Base-by-base conservation (phyloP, 2,329 filamentous ascomycete species). In the Verticillium tricorpus region DNA sequence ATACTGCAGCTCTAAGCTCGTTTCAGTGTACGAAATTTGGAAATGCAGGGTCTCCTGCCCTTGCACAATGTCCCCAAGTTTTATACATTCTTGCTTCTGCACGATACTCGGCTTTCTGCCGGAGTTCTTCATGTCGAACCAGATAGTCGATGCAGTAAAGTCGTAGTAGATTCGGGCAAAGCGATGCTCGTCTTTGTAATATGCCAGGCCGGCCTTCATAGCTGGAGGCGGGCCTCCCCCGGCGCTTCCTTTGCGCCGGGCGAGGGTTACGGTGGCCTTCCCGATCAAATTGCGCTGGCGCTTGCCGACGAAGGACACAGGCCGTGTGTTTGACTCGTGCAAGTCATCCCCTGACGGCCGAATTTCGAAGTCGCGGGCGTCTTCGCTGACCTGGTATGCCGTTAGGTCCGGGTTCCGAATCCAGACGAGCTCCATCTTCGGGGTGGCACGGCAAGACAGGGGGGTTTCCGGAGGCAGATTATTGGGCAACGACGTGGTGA, bases 161-260 rank as follows among this genome's bases (percentile, higher is more conserved):
- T 63, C 56, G 39, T 58, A 61, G 60, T 45, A 56, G 25, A 64
- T 58, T 11, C 60, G 37, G 3, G 63, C 60, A 56, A 58, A 66
- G 7, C 67, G 65, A 56, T 66, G 63, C 56, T 67, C 64, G 57
- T 70, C 68, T 57, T 70, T 70, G 65, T 67, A 69, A 25, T 62
- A 54, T 40, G 63, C 62, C n/a, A 70, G 56, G 4, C 68, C 67
- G 32, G 60, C 66, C 12, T 35, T 35, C 34, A 35, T 35, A 14
- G 34, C 34, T 9, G 9, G 34, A 35, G 4, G 32, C 59, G 62
- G 5, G 12, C 34, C 34, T 9, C 34, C 34, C 34, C 34, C 34
- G 34, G 9, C 34, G 34, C 34, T 14, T 14, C 34, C 32, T 17
- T 12, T 17, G 8, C 17, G 55, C 11, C 22, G 3, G 11, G 22